Evolutionary conservation across 2,329 filamentous ascomycete genomes (phyloP), one percentile per base, ranked within the genome.

Genomic region (Chaetomium olivaceum): DNA sequence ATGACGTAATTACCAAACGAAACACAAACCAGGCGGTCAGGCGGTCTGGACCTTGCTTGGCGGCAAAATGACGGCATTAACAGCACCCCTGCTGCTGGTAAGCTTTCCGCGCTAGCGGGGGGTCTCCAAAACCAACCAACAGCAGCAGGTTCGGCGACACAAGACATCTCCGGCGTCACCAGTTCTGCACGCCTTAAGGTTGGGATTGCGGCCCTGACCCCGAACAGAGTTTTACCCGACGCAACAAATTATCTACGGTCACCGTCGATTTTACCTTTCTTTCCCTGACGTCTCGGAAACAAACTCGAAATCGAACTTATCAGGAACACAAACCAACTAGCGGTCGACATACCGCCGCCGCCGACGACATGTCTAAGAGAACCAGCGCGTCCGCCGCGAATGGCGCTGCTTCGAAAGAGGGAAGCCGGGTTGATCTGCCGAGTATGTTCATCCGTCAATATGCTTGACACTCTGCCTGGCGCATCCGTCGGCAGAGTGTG

Each of bases 331-430:
- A 43, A 46, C 29, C 23, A n/a, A 21, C 39, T 11, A 52, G 54
- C 63, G 25, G 61, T 55, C 31, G 57, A 54, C 25, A 11, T 21
- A n/a, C 33, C 25, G 16, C 33, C 25, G 31, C 33, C 25, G 31
- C 33, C 56, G 21, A 39, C 62, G 77, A 52, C 73, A 91, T 91
- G 88, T 90, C 88, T 68, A 88, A 87, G 81, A 81, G 88, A 81
- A 83, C 79, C 67, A 80, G 80, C 75, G 77, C 75, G 68, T 79
- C 77, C 69, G 80, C 80, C 63, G 76, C 81, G 68, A 83, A 82
- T 74, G 83, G 82, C 75, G 77, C 76, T 63, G 75, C 77, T 61
- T 66, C 75, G 33, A 85, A 85, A 33, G 68, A 67, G 23, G 61
- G 73, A 76, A 31, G 48, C 55, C 64, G 62, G 29, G 43, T 48